Evolutionary conservation across 169 alveolate genomes (phyloP), one percentile per base, ranked within the genome.

Genomic region (Cryptosporidium ubiquitum): DNA sequence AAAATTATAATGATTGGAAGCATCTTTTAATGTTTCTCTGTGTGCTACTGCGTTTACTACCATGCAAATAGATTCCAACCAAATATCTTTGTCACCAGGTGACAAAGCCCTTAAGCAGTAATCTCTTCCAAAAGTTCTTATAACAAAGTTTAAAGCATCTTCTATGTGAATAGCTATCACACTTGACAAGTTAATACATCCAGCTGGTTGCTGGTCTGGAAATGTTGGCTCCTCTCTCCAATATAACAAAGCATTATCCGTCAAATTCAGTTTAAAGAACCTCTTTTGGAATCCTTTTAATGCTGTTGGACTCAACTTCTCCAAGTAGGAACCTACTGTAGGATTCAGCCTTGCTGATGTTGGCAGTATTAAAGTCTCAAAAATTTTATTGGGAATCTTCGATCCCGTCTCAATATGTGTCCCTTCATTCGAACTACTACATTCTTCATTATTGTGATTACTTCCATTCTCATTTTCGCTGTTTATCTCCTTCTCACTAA

Each of bases 211-310:
- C 23, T 79, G 89, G 37, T 79, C 89, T n/a, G 42, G 55, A 40
- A 61, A 79, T 42, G 89, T 79, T 23, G 89, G 89, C 23, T 79
- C 89, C 31, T 79, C 89, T 29, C 89, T 61, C 89, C 89, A 79
- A 66, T 79, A 79, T 33, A 79, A 57, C 68, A 79, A 47, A n/a
- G 89, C 89, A 37, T 64, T 79, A 49, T 79, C 89, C 18, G 75
- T 64, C 55, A 79, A 26, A 61, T 79, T 79, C n/a, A 79, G 37
- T n/a, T 35, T 58, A 66, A 79, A 79, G 44, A 61, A 79, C 69
- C 89, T 55, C 33, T 42, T 79, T 55, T 79, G 89, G 23, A 61
- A 79, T 40, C 89, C 89, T 31, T 79, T 79, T 33, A 79, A 49
- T 29, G 89, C 89, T 37, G 89, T 79, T 10, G 89, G 89, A 23